phyloP scores from a whole-genome alignment of 2,329 filamentous ascomycete species.

The Ascochyta viciae-villosae region DNA sequence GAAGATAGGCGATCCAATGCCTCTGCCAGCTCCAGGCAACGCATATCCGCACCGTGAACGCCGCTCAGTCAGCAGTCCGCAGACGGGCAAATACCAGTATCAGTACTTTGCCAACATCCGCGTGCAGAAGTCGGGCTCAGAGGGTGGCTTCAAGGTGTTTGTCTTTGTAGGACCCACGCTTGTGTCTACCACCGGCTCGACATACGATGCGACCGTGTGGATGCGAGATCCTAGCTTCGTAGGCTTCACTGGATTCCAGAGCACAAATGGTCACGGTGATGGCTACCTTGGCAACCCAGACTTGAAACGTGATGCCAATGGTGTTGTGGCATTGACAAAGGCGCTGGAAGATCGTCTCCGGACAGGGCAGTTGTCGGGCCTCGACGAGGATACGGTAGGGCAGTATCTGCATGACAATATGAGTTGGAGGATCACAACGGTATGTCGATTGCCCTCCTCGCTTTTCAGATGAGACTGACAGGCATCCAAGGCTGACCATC shows the following conservation, averaged over 20 bases:
- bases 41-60: conserved; percentile 6
- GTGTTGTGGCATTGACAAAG: conserved; percentile 55
- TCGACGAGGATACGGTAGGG: conserved; percentile 30
- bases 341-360: conserved; percentile 47
- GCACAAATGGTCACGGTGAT: conserved; percentile 30
- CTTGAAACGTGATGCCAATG: conserved; percentile 32
- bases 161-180: conserved; percentile 69
- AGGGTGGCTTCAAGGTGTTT: conserved; percentile 69
- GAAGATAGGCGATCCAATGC: conserved; percentile 8
- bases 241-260: conserved; percentile 63
- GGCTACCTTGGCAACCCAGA: conserved; percentile 4
- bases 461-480: background rate
- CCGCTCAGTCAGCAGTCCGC: conserved; percentile 13
- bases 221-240: conserved; percentile 62
- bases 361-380: conserved; percentile 40
- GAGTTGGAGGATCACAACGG: conserved; percentile 34
- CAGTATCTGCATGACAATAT: conserved; percentile 32
- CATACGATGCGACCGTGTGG: conserved; percentile 60
- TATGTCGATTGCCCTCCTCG: conserved; percentile 9
- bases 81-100: conserved; percentile 17
- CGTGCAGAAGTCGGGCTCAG: conserved; percentile 66
- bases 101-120: conserved; percentile 74
- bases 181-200: conserved; percentile 54
- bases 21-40: background rate
- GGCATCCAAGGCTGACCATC: conserved; percentile 45